Base-by-base conservation (phyloP, 2,329 filamentous ascomycete species). In the Epichloe amarillans region DNA sequence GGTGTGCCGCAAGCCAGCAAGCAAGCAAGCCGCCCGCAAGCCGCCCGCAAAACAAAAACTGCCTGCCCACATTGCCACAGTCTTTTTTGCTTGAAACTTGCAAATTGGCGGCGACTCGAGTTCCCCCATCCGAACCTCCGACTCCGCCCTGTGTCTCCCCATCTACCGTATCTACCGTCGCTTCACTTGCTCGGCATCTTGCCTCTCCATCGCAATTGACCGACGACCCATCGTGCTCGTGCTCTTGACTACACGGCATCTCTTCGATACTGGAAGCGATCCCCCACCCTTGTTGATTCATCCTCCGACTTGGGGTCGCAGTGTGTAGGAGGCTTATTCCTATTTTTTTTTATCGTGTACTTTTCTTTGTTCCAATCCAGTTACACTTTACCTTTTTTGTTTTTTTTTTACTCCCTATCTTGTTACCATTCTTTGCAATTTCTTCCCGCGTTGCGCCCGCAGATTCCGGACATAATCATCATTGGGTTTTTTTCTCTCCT, bases 201-300 rank as follows among this genome's bases (percentile, higher is more conserved):
- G 5, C 50, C 50, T 50, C 47, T 54, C 47, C 47, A 52, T 52
- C 38, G 38, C 49, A 45, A 40, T 52, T 44, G 40, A n/a, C n/a
- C n/a, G n/a, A 39, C 45, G 19, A 21, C 12, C n/a, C 23, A 19
- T 40, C 15, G 37, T 39, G 40, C n/a, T 46, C 6, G 35, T 15
- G 33, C 15, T 44, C 15, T 44, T 11, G 17, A 38, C 33, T 47
- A 47, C 23, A 17, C 46, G 46, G 37, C 36, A 8, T 14, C 44
- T 23, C 45, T 12, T 46, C 11, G 6, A 41, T 26, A 43, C 39
- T 33, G 41, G 21, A 40, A 41, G 45, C 49, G 33, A 49, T 39
- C 26, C 15, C 45, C 49, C 45, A 8, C 45, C 49, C 45, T 48
- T 48, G 37, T n/a, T 40, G 12, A 51, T 21, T n/a, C 19, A 41